Evolutionary conservation across 2,329 filamentous ascomycete species (phyloP), one percentile per base, ranked within the genome.

Genomic region (Fusarium pseudocircinatum): DNA sequence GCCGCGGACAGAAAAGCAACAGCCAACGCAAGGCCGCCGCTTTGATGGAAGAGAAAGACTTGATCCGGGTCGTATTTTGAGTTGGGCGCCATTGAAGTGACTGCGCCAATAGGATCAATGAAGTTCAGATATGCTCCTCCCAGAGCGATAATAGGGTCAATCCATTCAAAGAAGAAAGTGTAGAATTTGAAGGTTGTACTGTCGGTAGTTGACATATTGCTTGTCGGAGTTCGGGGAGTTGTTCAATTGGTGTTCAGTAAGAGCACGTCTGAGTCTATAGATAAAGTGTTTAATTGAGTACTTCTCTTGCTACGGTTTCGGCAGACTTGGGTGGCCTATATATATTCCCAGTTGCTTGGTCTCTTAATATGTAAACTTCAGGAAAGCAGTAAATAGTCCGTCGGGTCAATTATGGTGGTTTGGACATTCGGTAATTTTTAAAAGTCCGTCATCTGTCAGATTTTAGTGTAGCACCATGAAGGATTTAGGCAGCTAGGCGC

Each of bases 291-390:
- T 15, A 8, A 12, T 30, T 22, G 4, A 22, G 7, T 22, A 11
- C 26, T n/a, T 22, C 26, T 16, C 20, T 28, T 46, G 4, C 22
- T 16, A 7, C 26, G 2, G 3, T 8, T n/a, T 47, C 4, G 20
- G 6, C 13, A 12, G 7, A 4, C 12, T 22, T 30, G 6, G 14
- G 26, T 36, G 6, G 14, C 13, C 11, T 47, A n/a, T 47, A n/a
- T 16, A 47, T 22, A 30, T 16, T 6, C 0, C 7, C 6, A 15
- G 2, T 7, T 4, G 13, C 22, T 15, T 22, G 8, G 22, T 15
- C 2, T 30, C 9, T 20, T 14, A 22, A 9, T 13, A 2, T n/a
- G 14, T 12, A 4, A 22, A 9, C 6, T 30, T n/a, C 6, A 47
- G 26, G 14, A 30, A 30, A 30, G 20, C 4, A 22, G 9, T 11